Base-by-base conservation (phyloP, 2,329 filamentous ascomycete species). In the Apiospora aurea region DNA sequence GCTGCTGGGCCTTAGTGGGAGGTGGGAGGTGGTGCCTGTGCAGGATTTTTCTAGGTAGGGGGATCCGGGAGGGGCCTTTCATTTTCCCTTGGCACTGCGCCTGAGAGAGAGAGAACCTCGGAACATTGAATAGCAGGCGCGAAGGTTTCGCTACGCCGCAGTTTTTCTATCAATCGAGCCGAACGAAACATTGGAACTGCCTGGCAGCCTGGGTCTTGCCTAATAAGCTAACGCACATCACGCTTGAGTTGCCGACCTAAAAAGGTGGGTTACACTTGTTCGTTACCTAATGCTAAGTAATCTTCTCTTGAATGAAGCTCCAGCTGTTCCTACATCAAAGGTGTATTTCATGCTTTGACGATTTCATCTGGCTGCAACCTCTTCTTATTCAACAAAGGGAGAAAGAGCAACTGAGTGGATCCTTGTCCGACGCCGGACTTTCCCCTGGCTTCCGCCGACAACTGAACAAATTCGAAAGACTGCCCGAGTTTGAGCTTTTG, bases 371-470 rank as follows among this genome's bases (percentile, higher is more conserved):
- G 53, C 29, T 61, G 53, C 26, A 4, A 7, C 14, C 2, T 21
- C 21, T 6, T 21, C 53, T n/a, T 26, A 61, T 16, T 5, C 29
- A 61, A 61, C 34, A 64, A 64, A 64, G 24, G 16, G 21, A 38
- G 21, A 13, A 41, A 29, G 51, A 18, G 34, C 51, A 34, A 11
- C 2, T 51, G 13, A 57, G 16, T 13, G 57, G 18, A 16, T 10
- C 43, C 16, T 69, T 49, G 18, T 49, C 67, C 26, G 26, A 34
- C 67, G 26, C 67, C 67, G 67, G 67, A 69, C 44, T 69, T 69
- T 69, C 67, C 67, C 67, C 67, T 64, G 21, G 4, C 21, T 41
- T 41, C 57, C 34, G 34, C 57, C 29, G 18, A 64, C 34, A 24
- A 64, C 34, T n/a, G 57, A 64, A 10, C 7, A 61, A n/a, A 2